These are phyloP conservation scores for Phytophthora crassamura DNA, from an alignment of 352 stramenopile species.

Conservation along the genomic window DNA sequence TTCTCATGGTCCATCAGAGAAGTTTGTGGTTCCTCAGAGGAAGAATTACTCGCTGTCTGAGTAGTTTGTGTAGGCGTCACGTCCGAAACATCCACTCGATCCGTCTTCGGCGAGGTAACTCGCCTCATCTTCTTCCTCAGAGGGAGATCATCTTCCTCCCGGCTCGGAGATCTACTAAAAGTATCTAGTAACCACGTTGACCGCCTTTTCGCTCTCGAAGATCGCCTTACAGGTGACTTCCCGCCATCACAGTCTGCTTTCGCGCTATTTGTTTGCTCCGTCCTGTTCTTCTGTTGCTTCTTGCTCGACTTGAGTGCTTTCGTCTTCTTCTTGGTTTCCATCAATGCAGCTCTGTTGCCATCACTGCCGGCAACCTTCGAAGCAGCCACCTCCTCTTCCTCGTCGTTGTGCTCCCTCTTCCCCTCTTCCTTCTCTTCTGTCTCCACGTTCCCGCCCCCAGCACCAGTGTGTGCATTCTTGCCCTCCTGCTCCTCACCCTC, in stretches of 20 bases:
- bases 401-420: background rate
- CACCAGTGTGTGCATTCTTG: no score
- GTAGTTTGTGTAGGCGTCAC: conserved; percentile 17
- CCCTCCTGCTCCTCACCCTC: background rate
- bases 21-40: conserved; percentile 2
- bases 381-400: no score
- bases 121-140: background rate
- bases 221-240: background rate
- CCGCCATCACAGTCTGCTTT: background rate
- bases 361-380: background rate
- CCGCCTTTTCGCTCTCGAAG: conserved; percentile 6
- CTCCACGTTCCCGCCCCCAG: background rate
- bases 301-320: background rate
- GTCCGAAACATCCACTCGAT: background rate
- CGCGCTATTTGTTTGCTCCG: background rate
- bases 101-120: background rate
- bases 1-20: conserved; percentile 4
- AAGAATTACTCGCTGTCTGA: conserved; percentile 2
- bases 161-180: background rate
- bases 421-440: background rate
- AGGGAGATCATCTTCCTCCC: background rate
- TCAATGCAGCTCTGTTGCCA: no score
- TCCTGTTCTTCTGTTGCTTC: background rate
- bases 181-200: background rate
- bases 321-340: background rate